Evolutionary conservation across 805 yeast species (phyloP).

Genomic region (Candida saitoana): DNA sequence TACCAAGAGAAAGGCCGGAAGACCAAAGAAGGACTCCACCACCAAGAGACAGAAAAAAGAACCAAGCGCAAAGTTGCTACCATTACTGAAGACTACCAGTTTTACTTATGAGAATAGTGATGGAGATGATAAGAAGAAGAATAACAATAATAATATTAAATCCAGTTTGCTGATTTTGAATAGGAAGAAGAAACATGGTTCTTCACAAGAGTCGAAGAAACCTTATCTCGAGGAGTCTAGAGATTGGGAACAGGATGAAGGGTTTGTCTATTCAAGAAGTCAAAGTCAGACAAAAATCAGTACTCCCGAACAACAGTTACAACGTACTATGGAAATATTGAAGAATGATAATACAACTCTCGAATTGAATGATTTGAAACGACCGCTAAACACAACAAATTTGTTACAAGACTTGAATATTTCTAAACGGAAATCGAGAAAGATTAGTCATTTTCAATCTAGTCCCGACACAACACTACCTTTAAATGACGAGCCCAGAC

Average conservation of each 20-base stretch:
- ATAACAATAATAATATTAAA: no score
- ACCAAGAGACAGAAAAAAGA: neutral
- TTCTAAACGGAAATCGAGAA: constrained; percentile 9
- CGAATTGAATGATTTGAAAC: constrained; percentile 5
- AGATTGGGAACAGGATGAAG: constrained; percentile 23
- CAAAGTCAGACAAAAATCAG: constrained; percentile 14
- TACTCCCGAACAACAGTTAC: constrained; percentile 23
- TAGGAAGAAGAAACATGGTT: constrained; percentile 1
- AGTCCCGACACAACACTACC: constrained; percentile 4
- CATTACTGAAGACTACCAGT: neutral
- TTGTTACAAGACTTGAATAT: constrained; percentile 9
- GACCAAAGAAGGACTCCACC: neutral
- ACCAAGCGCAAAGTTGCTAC: neutral
- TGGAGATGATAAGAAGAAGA: no score
- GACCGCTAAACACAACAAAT: constrained; percentile 10
- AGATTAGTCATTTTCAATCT: neutral
- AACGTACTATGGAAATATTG: constrained; percentile 15
- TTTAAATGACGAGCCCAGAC: constrained; percentile 7
- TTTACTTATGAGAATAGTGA: no score
- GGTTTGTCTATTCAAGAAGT: constrained; percentile 28
- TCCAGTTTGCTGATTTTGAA: constrained; percentile 3
- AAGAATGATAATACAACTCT: constrained; percentile 11
- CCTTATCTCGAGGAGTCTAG: neutral
- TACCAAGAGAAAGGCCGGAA: no score
- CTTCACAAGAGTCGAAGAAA: neutral